These are phyloP conservation scores for Xylariaceae sp. DNA, from an alignment of 2,329 filamentous ascomycete species.

Conservation along the genomic window DNA sequence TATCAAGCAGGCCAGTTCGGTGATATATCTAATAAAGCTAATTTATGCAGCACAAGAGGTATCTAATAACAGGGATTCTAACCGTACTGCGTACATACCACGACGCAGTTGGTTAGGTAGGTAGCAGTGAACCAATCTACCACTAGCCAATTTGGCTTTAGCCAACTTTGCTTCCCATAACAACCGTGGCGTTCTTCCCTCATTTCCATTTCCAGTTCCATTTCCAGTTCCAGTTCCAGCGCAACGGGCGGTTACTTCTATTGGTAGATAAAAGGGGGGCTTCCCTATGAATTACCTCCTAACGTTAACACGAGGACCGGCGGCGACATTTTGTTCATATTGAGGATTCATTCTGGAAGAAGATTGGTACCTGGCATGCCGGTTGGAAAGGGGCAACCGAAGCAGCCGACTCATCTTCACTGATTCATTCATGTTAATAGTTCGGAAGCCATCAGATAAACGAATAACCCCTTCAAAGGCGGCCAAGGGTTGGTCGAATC, in stretches of 20 bases:
- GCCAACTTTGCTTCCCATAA: conserved; percentile 1
- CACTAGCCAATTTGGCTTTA: background rate
- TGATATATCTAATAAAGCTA: too few relatives aligned
- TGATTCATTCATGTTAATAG: conserved; percentile 2
- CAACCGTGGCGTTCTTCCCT: conserved; percentile 19
- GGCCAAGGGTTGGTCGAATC: background rate
- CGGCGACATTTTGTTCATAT: background rate
- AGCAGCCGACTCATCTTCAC: background rate
- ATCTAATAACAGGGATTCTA: too few relatives aligned
- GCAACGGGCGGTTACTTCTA: conserved; percentile 12
- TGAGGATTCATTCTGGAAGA: conserved; percentile 13
- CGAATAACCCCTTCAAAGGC: background rate
- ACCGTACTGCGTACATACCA: too few relatives aligned
- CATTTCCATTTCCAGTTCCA: conserved; percentile 18
- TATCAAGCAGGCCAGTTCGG: too few relatives aligned
- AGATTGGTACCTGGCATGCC: conserved; percentile 7
- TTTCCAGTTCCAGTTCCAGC: too few relatives aligned
- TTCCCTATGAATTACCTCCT: background rate
- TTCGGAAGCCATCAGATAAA: background rate
- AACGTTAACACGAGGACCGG: background rate
- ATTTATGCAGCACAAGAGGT: too few relatives aligned
- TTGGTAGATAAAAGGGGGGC: background rate
- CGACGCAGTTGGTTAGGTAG: too few relatives aligned
- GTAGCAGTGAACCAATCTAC: too few relatives aligned
- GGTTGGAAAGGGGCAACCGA: conserved; percentile 1